A percentile compares a stretch with the other conserved stretches of the same genome.
Conservation (phyloP, 2,329 filamentous ascomycete genomes). For the Fusarium austroafricanum region DNA sequence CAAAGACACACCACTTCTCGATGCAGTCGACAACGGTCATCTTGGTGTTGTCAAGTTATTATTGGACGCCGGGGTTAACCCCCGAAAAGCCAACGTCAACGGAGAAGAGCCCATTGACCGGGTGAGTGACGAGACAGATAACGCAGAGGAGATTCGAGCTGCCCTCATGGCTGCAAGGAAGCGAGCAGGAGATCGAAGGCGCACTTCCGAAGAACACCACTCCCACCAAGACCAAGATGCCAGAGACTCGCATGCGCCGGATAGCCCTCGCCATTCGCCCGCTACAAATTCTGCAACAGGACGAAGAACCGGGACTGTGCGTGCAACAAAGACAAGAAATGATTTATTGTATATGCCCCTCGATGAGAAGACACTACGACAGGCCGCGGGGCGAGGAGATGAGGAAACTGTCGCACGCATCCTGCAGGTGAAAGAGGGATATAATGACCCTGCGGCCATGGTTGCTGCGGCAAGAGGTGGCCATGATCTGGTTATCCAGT, state of each 20-base stretch:
- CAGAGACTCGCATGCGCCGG: constrained; percentile 65
- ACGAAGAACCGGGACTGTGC: constrained; percentile 65
- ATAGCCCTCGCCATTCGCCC: constrained; percentile 69
- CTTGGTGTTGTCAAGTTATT: constrained; percentile 87
- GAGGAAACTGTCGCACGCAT: constrained; percentile 71
- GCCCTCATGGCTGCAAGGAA: constrained; percentile 71
- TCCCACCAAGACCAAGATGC: constrained; percentile 60
- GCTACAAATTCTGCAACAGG: constrained; percentile 56
- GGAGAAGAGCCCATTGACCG: constrained; percentile 92
- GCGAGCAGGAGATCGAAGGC: constrained; percentile 64
- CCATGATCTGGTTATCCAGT: constrained; percentile 86
- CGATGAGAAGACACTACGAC: constrained; percentile 70
- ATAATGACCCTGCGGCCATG: constrained; percentile 84
- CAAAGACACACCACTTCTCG: constrained; percentile 92
- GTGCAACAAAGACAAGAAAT: constrained; percentile 73
- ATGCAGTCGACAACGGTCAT: constrained; percentile 96
- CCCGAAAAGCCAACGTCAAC: constrained; percentile 88
- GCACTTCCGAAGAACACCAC: constrained; percentile 69
- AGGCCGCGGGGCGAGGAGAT: constrained; percentile 71
- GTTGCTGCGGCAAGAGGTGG: constrained; percentile 93
- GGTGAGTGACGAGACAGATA: constrained; percentile 78
- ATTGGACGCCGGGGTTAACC: constrained; percentile 88
- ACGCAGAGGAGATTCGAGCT: constrained; percentile 81
- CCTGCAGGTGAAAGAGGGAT: constrained; percentile 69
- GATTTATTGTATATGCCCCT: constrained; percentile 72